Evolutionary conservation across 345 rosid species (phyloP).

Genomic region (Jatropha curcas): DNA sequence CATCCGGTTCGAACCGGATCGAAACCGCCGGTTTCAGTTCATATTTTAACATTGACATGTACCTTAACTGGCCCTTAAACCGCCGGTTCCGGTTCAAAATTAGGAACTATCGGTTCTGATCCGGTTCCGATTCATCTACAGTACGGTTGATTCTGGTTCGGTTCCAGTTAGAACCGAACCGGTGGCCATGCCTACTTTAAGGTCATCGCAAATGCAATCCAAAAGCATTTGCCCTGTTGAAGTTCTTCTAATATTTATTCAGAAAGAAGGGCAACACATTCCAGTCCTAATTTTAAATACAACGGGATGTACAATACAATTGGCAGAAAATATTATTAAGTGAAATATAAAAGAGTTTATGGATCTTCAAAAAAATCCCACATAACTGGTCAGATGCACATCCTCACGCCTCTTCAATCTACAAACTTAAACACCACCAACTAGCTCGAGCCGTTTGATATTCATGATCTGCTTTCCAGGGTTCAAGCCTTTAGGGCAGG

Average conservation of each 20-base stretch:
- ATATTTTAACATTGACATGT: too few relatives aligned
- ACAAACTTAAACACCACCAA: slow-evolving; percentile 17
- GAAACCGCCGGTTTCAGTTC: too few relatives aligned
- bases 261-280: not conserved
- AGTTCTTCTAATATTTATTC: slow-evolving; percentile 7
- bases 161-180: too few relatives aligned
- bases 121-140: too few relatives aligned
- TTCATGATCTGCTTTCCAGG: slow-evolving; percentile 87
- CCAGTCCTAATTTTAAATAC: slow-evolving; percentile 5
- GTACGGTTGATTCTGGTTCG: too few relatives aligned
- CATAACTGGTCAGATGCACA: slow-evolving; percentile 17
- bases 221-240: not conserved
- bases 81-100: too few relatives aligned
- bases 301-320: slow-evolving; percentile 12
- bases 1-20: too few relatives aligned
- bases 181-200: too few relatives aligned
- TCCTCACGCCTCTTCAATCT: not conserved
- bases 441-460: slow-evolving; percentile 74
- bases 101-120: too few relatives aligned
- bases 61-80: too few relatives aligned
- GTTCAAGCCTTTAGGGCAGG: slow-evolving; percentile 97
- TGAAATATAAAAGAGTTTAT: not conserved
- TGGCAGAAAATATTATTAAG: slow-evolving; percentile 13
- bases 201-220: not conserved
- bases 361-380: not conserved